Conservation (phyloP, 306 rosid species). For the Delonix regia region DNA sequence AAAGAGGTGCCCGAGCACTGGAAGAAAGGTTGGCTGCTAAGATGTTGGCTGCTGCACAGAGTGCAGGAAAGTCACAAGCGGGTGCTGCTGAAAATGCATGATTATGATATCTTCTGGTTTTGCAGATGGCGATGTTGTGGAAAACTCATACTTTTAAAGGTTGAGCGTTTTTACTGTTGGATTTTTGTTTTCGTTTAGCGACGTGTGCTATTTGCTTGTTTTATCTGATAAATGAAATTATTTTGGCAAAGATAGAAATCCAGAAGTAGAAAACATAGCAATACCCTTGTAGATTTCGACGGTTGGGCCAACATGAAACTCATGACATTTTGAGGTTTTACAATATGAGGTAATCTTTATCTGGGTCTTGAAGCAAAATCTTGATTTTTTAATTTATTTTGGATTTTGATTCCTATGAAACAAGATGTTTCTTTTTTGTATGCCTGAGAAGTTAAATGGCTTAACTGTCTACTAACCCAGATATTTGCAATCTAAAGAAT, state of each 20-base stretch:
- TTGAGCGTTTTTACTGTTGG: not conserved
- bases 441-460: conserved; percentile 2
- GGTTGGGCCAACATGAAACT: conserved; percentile 27
- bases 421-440: conserved; percentile 19
- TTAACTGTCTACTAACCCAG: conserved; percentile 19
- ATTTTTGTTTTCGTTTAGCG: not conserved
- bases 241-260: not conserved
- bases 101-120: conserved; percentile 25
- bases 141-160: not conserved
- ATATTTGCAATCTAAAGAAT: not conserved
- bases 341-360: conserved; percentile 23
- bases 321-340: conserved; percentile 37
- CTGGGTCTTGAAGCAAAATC: conserved; percentile 19
- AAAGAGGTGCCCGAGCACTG: conserved; percentile 93
- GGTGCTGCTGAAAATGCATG: conserved; percentile 64
- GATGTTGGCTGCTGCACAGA: conserved; percentile 59
- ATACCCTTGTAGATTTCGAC: no score
- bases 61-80: conserved; percentile 55
- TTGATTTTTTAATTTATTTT: conserved; percentile 24
- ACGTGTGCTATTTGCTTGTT: no score
- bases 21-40: conserved; percentile 94
- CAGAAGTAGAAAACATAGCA: not conserved
- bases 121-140: not conserved
- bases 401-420: conserved; percentile 34
- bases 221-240: not conserved